Conservation (phyloP, 129 eudicot genomes). For the carrot (Daucus carota) region DH1_v3.0 NC_030385.2:39080501-39081000, state of each 20-base stretch:
- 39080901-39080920: conserved; percentile 5
- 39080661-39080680: conserved; percentile 34
- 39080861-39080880: neutral
- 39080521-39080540: conserved; percentile 85
- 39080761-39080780: neutral
- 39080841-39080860: too few species aligned
- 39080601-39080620: conserved; percentile 51
- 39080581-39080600: conserved; percentile 93
- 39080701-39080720: neutral
- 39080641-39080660: conserved; percentile 64
- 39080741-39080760: neutral
- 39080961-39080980: conserved; percentile 38
- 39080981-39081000: conserved; percentile 75
- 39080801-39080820: neutral
- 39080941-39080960: conserved; percentile 26
- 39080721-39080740: neutral
- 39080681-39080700: conserved; percentile 5
- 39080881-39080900: neutral
- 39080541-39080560: conserved; percentile 58
- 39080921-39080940: conserved; percentile 9
- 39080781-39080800: neutral
- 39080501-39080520: conserved; percentile 35
- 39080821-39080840: neutral
- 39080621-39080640: conserved; percentile 45
- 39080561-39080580: conserved; percentile 74